Evolutionary conservation across 1,139 yeast species (phyloP), one percentile per base, ranked within the genome.

Genomic region (Magnusiomyces fungicola): DNA sequence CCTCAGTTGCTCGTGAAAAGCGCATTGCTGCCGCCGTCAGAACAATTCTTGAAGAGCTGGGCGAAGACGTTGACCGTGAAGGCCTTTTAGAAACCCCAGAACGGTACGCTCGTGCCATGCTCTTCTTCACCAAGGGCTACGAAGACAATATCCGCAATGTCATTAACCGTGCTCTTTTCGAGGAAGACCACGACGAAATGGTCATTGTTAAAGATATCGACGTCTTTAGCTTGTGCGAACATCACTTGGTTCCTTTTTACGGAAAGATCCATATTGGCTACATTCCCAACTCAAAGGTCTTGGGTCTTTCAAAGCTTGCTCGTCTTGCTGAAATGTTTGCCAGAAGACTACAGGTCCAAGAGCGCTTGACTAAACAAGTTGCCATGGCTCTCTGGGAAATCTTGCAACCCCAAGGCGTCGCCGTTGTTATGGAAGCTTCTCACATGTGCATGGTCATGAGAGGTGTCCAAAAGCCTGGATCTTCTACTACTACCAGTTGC

Each of bases 391-490:
- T 92, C 47, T 81, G 84, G 67, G 97, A 89, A 62, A 86, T 90
- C 54, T 73, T 92, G 60, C 83, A 84, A 63, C 98, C 99, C 18
- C 77, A 92, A 60, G 98, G 98, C 50, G 98, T 92, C 14, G 98
- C 97, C 0, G 98, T 92, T 38, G 97, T 92, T 23, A 89, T 92
- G 63, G 98, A 92, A 68, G 97, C 97, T 25, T 80, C 94, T 9
- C 99, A 92, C 65, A 92, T 94, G 98, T 92, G 99, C 68, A 92
- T 92, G 99, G 97, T 90, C 30, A 88, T 95, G 67, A 79, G 99
- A 64, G 99, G 99, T 46, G 89, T 92, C 23, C 97, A 92, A 66
- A 94, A 92, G 69, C 81, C 96, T 0, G 97, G 97, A 1, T 84
- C 96, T 21, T 78, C 87, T 25, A 92, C 99, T 2, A 82, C 92